Conservation (phyloP, 1,139 yeast species). For the Taphrina flavorubra region DNA sequence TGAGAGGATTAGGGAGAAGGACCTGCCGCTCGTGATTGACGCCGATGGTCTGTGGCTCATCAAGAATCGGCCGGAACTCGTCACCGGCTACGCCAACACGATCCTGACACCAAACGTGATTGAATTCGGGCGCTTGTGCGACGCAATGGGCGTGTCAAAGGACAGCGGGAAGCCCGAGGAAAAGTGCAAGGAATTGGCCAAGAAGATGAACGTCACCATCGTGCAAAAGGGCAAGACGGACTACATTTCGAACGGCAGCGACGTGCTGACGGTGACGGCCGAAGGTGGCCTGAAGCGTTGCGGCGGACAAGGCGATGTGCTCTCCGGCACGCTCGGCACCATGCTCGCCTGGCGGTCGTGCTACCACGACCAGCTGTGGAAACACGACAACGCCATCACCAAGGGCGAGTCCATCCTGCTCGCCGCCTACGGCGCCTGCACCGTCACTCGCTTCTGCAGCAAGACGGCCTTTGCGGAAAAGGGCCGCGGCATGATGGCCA, state of each 20-base stretch:
- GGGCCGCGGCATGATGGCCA: conserved; percentile 84
- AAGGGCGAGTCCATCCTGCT: conserved; percentile 56
- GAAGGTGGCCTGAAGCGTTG: conserved; percentile 74
- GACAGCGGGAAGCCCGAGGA: conserved; percentile 47
- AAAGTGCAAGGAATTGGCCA: conserved; percentile 58
- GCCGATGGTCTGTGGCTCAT: conserved; percentile 83
- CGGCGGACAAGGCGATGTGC: conserved; percentile 89
- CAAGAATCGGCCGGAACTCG: conserved; percentile 61
- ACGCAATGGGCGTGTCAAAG: conserved; percentile 56
- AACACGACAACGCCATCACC: conserved; percentile 54
- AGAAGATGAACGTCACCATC: conserved; percentile 65
- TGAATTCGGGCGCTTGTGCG: conserved; percentile 73
- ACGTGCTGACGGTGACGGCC: conserved; percentile 48
- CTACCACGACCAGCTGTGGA: conserved; percentile 65
- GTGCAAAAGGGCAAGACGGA: conserved; percentile 76
- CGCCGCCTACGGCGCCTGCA: conserved; percentile 76
- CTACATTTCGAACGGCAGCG: conserved; percentile 61
- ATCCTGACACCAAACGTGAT: conserved; percentile 87
- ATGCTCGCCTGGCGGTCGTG: conserved; percentile 69
- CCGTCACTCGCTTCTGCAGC: conserved; percentile 71
- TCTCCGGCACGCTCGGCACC: conserved; percentile 74
- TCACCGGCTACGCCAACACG: conserved; percentile 62
- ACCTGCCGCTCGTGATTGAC: conserved; percentile 76
- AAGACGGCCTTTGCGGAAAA: conserved; percentile 65
- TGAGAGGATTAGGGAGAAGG: conserved; percentile 59